These are phyloP conservation scores for Colletotrichum spinosum DNA, from an alignment of 2,329 filamentous ascomycete species.

Conservation along the genomic window DNA sequence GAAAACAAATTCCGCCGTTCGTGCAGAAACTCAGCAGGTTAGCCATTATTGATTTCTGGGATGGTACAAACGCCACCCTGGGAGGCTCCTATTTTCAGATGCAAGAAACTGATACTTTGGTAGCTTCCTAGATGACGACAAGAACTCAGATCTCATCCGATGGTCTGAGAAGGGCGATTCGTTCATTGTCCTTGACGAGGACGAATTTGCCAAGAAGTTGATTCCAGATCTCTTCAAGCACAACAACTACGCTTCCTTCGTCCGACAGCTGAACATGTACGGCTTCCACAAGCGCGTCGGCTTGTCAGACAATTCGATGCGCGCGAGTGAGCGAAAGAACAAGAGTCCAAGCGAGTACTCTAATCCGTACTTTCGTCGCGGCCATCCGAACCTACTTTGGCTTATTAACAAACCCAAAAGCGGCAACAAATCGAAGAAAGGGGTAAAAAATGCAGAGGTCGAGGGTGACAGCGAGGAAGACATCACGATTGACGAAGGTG, in stretches of 20 bases:
- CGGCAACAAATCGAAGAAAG: slow-evolving; percentile 69
- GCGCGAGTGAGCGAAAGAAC: slow-evolving; percentile 94
- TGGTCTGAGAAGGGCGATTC: slow-evolving; percentile 98
- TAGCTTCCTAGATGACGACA: slow-evolving; percentile 92
- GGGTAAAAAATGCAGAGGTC: slow-evolving; percentile 71
- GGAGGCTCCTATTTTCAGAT: neutral
- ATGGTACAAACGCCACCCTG: neutral
- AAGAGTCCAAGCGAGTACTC: slow-evolving; percentile 99
- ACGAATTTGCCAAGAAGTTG: slow-evolving; percentile 97
- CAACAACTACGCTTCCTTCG: slow-evolving; percentile 97
- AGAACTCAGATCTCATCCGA: slow-evolving; percentile 93
- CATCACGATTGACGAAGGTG: slow-evolving; percentile 54
- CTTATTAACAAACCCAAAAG: slow-evolving; percentile 95
- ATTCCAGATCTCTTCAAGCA: slow-evolving; percentile 99
- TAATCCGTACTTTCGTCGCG: slow-evolving; percentile 95
- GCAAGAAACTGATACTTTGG: slow-evolving; percentile 38
- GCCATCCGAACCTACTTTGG: slow-evolving; percentile 93
- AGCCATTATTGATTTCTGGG: slow-evolving; percentile 43
- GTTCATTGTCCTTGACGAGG: slow-evolving; percentile 96
- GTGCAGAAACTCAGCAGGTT: slow-evolving; percentile 98
- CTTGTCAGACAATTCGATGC: slow-evolving; percentile 96
- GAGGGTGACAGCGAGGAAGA: slow-evolving; percentile 78
- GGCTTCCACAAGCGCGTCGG: slow-evolving; percentile 97
- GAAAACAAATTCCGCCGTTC: slow-evolving; percentile 97
- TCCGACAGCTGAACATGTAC: slow-evolving; percentile 96